Percentiles rank a stretch among this genome's conserved stretches.
phyloP scores from a whole-genome alignment of 73 alveolate genomes.

The Paraurostyla sp. region DNA sequence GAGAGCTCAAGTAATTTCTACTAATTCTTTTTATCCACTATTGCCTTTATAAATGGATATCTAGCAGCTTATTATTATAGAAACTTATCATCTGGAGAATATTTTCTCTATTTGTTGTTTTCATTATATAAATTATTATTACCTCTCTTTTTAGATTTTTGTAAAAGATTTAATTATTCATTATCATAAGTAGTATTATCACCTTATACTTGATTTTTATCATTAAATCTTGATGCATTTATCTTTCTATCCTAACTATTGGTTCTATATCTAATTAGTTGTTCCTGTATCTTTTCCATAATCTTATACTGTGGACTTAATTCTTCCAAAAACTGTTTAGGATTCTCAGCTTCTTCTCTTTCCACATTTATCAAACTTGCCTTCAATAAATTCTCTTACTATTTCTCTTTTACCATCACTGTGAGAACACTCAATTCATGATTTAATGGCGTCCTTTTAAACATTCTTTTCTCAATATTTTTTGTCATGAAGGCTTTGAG shows the following conservation, averaged over 20 bases:
- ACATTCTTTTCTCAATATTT: conserved; percentile 34
- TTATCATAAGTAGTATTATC: too few relatives aligned
- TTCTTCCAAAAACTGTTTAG: conserved; percentile 23
- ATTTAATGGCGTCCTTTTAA: conserved; percentile 1
- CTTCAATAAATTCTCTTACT: background rate
- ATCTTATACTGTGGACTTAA: background rate
- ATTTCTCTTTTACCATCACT: background rate
- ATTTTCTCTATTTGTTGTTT: background rate
- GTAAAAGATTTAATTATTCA: too few relatives aligned
- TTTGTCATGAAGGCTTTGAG: conserved; percentile 53
- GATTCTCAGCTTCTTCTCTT: background rate
- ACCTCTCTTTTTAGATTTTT: background rate
- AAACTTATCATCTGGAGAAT: background rate
- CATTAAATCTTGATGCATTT: too few relatives aligned
- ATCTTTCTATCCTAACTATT: too few relatives aligned
- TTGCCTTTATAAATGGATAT: background rate
- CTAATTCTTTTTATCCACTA: background rate
- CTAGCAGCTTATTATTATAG: background rate
- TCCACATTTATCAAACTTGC: background rate
- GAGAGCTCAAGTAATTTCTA: too few relatives aligned
- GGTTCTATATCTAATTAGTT: background rate
- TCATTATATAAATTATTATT: conserved; percentile 17
- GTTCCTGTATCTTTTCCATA: background rate
- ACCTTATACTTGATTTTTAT: too few relatives aligned
- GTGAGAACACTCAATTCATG: conserved; percentile 1